Percentiles rank a stretch among this genome's conserved stretches.
These are phyloP conservation scores for Marasmius tenuissimus DNA, from an alignment of 1,284 basidiomycete species.

Conservation along the genomic window DNA sequence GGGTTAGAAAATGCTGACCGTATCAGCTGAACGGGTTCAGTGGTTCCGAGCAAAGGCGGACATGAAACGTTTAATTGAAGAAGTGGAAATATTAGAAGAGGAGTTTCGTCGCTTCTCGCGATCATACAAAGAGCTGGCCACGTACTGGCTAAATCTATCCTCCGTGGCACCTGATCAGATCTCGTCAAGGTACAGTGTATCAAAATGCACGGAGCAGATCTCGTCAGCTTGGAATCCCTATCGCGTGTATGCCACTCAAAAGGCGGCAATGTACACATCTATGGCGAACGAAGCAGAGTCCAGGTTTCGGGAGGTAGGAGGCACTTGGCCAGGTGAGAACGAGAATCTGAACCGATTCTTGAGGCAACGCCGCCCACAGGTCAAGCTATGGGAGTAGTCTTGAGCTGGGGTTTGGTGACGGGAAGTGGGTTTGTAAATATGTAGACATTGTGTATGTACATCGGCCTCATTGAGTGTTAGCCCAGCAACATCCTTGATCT, in stretches of 20 bases:
- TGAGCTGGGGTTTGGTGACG: too few species aligned
- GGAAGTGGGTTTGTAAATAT: too few species aligned
- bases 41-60: not conserved
- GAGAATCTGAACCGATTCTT: not conserved
- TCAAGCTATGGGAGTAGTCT: too few species aligned
- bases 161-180: not conserved
- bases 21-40: not conserved
- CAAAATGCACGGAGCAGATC: not conserved
- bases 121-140: not conserved
- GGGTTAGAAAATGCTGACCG: not conserved
- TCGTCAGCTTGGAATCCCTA: not conserved
- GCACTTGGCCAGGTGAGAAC: not conserved
- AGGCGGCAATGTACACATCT: not conserved
- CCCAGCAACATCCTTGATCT: too few species aligned
- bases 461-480: too few species aligned
- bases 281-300: not conserved
- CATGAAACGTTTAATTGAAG: not conserved
- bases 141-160: not conserved
- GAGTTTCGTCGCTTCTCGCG: not conserved
- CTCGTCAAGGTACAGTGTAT: not conserved
- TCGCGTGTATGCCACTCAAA: not conserved
- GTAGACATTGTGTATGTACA: too few species aligned
- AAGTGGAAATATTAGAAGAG: not conserved
- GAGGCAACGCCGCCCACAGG: not conserved
- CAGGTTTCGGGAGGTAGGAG: not conserved